These are phyloP conservation scores for Pachysandra terminalis DNA, from an alignment of 164 flowering plant species.

Conservation along the genomic window DNA sequence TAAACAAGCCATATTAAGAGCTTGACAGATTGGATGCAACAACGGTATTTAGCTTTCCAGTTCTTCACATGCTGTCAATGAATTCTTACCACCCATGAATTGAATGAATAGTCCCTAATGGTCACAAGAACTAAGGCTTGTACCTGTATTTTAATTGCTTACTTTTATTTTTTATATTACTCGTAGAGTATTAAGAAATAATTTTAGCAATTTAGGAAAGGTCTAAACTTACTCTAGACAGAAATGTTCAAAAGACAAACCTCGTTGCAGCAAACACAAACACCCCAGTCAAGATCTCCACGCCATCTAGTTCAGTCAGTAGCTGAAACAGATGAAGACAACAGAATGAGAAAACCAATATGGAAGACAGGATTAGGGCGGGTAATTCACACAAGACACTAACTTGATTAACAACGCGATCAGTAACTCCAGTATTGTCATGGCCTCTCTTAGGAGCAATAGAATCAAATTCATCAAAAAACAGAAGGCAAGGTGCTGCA, in stretches of 20 bases:
- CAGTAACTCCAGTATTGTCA: conserved; percentile 99
- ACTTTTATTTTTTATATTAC: no score
- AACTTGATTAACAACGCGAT: conserved; percentile 96
- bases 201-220: no score
- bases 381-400: conserved; percentile 14
- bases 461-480: conserved; percentile 98
- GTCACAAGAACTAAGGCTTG: no score
- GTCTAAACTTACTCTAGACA: not conserved
- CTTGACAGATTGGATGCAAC: no score
- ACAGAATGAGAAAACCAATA: not conserved
- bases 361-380: not conserved
- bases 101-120: no score
- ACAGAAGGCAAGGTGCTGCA: conserved; percentile 94
- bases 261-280: conserved; percentile 99
- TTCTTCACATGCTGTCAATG: no score
- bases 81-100: no score
- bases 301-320: conserved; percentile 95
- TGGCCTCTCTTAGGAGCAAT: conserved; percentile 99
- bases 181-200: no score
- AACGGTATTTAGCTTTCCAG: no score
- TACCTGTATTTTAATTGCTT: no score
- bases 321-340: conserved; percentile 44
- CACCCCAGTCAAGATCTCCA: conserved; percentile 89
- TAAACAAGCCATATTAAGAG: no score
- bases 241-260: conserved; percentile 30